phyloP scores from a whole-genome alignment of 73 alveolate genomes.

The Breviolum minutum region DNA sequence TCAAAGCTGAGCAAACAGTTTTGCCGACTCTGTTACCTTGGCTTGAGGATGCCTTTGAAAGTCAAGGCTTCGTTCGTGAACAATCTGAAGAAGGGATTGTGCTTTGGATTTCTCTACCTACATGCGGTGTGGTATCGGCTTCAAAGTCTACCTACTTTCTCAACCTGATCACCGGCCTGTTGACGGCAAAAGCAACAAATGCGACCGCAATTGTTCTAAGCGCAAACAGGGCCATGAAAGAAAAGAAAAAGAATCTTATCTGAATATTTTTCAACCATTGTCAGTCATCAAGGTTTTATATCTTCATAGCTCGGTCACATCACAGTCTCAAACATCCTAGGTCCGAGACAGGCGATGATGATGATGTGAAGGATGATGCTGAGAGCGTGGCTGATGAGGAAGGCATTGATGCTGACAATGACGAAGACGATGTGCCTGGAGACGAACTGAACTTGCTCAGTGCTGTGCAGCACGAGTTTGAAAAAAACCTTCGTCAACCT shows the following conservation, averaged over 20 bases:
- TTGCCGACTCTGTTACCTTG: neutral
- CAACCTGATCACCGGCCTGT: neutral
- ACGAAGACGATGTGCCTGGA: neutral
- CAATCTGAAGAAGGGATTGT: neutral
- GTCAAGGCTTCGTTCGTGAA: neutral
- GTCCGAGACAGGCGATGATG: neutral
- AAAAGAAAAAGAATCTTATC: neutral
- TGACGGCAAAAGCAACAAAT: neutral
- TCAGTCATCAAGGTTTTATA: neutral
- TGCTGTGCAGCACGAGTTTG: neutral
- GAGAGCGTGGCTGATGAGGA: neutral
- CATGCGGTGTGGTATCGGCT: neutral
- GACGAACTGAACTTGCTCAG: neutral
- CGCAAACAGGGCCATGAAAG: neutral
- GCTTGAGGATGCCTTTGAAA: neutral
- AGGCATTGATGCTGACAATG: neutral
- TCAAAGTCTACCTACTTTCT: neutral
- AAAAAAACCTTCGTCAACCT: neutral
- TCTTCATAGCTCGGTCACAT: neutral
- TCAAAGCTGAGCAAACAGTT: neutral
- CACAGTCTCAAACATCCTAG: neutral
- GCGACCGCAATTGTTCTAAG: neutral
- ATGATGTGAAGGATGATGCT: neutral
- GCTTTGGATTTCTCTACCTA: neutral
- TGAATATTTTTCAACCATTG: too few species aligned